A percentile compares a stretch with the other conserved stretches of the same genome.
Evolutionary conservation across 768 basidiomycete genomes (phyloP).

Genomic region (Roridomyces roridus): DNA sequence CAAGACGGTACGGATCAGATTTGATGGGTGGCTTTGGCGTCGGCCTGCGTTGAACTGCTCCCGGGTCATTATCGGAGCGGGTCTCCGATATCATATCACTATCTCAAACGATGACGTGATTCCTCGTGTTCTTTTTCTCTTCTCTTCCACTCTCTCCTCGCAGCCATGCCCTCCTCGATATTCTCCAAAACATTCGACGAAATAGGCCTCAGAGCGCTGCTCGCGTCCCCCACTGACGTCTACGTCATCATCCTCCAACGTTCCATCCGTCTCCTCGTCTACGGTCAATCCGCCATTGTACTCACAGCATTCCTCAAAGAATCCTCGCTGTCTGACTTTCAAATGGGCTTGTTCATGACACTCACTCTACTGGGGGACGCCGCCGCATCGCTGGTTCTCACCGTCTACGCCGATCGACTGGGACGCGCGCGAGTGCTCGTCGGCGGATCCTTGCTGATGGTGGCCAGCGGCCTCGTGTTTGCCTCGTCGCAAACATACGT

Average conservation of each 20-base stretch:
- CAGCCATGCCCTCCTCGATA: slow-evolving; percentile 4
- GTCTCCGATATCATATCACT: no score
- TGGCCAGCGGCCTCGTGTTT: slow-evolving; percentile 9
- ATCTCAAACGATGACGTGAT: no score
- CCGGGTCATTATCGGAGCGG: no score
- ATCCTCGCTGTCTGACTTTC: slow-evolving; percentile 3
- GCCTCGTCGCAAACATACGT: slow-evolving; percentile 13
- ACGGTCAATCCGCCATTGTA: slow-evolving; percentile 10
- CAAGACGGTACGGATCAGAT: no score
- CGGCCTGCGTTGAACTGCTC: no score
- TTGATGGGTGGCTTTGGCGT: no score
- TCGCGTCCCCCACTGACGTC: slow-evolving; percentile 12
- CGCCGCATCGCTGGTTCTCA: slow-evolving; percentile 12
- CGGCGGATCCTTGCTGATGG: slow-evolving; percentile 10
- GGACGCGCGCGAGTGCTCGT: slow-evolving; percentile 11
- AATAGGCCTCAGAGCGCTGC: slow-evolving; percentile 11
- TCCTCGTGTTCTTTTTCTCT: no score
- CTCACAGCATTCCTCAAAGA: slow-evolving; percentile 9
- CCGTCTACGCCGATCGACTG: slow-evolving; percentile 16
- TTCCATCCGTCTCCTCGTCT: slow-evolving; percentile 12
- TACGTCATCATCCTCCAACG: slow-evolving; percentile 19
- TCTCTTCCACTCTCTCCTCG: not conserved
- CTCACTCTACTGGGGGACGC: slow-evolving; percentile 13
- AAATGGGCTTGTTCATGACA: slow-evolving; percentile 18
- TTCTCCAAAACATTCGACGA: slow-evolving; percentile 10